Evolutionary conservation across 2,329 filamentous ascomycete species (phyloP).

Genomic region (Beauveria scarabaeidicola): DNA sequence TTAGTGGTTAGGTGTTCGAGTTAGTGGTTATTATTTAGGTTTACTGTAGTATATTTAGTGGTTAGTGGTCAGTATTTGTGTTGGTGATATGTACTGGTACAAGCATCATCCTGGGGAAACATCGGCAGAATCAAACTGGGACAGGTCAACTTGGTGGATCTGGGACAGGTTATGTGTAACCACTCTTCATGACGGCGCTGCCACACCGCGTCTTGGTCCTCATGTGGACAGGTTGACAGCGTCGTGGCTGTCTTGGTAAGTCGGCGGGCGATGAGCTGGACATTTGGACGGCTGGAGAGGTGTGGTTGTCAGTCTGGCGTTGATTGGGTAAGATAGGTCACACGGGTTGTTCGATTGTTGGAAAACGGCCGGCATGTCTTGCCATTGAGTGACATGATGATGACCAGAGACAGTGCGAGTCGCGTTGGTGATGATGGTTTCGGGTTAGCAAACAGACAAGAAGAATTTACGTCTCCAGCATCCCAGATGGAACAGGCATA

Average conservation of each 20-base stretch:
- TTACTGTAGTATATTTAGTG: no score
- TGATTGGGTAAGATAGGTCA: background rate
- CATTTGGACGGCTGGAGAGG: background rate
- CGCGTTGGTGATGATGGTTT: background rate
- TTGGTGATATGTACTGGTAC: no score
- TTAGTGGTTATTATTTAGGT: no score
- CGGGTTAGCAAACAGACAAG: no score
- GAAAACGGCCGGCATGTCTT: background rate
- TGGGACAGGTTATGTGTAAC: no score
- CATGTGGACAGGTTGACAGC: slow-evolving; percentile 8
- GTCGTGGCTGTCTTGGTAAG: slow-evolving; percentile 5
- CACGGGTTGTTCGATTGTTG: background rate
- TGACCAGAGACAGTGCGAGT: background rate
- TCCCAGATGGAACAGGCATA: background rate
- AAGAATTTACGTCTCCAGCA: background rate
- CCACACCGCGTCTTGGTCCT: slow-evolving; percentile 5
- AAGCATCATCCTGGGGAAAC: no score
- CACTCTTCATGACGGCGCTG: background rate
- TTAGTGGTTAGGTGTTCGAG: no score
- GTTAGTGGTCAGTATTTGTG: no score
- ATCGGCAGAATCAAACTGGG: no score
- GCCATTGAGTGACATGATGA: background rate
- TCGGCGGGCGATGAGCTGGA: background rate
- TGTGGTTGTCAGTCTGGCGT: background rate
- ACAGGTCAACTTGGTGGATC: no score